Percentiles rank a stretch among this genome's conserved stretches.
These are phyloP conservation scores for Mycothermus thermophilus DNA, from an alignment of 495 filamentous ascomycete genomes.

Conservation along the genomic window DNA sequence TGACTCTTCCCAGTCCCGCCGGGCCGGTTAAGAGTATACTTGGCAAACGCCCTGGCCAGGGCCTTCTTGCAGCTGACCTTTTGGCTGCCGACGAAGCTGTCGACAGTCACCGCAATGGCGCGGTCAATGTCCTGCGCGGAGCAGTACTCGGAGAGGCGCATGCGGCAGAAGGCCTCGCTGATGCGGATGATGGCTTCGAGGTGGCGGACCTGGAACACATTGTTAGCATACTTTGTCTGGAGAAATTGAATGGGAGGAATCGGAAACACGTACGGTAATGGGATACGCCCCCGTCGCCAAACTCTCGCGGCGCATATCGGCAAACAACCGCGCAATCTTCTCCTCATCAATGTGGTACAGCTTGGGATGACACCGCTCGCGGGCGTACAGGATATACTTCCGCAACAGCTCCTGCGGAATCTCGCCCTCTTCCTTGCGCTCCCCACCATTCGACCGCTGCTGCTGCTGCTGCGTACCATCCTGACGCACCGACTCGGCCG, in stretches of 20 bases:
- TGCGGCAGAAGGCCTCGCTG: constrained; percentile 81
- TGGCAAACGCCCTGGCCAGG: constrained; percentile 88
- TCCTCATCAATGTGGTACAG: constrained; percentile 97
- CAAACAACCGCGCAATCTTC: constrained; percentile 86
- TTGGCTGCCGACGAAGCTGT: constrained; percentile 90
- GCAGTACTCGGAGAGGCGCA: constrained; percentile 91
- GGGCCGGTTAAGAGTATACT: constrained; percentile 55
- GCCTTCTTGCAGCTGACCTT: constrained; percentile 98
- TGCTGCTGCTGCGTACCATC: constrained; percentile 8
- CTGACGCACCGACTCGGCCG: constrained; percentile 22
- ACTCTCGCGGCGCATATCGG: constrained; percentile 88
- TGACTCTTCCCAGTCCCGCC: constrained; percentile 7
- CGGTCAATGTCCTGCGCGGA: constrained; percentile 82
- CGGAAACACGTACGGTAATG: constrained; percentile 62
- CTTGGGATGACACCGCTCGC: constrained; percentile 82
- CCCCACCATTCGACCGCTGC: constrained; percentile 21
- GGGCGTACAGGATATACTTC: constrained; percentile 95
- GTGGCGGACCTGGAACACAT: constrained; percentile 66
- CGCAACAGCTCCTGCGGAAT: constrained; percentile 84
- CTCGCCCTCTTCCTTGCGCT: constrained; percentile 51
- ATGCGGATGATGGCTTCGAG: constrained; percentile 95
- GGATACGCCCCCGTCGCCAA: constrained; percentile 92
- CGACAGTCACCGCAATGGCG: constrained; percentile 91
- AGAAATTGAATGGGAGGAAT: neutral
- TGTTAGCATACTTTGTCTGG: constrained; percentile 14